Percentiles rank a stretch among this genome's conserved stretches.
Conservation (phyloP, 306 rosid genomes). For the Ochetophila trinervis region DNA sequence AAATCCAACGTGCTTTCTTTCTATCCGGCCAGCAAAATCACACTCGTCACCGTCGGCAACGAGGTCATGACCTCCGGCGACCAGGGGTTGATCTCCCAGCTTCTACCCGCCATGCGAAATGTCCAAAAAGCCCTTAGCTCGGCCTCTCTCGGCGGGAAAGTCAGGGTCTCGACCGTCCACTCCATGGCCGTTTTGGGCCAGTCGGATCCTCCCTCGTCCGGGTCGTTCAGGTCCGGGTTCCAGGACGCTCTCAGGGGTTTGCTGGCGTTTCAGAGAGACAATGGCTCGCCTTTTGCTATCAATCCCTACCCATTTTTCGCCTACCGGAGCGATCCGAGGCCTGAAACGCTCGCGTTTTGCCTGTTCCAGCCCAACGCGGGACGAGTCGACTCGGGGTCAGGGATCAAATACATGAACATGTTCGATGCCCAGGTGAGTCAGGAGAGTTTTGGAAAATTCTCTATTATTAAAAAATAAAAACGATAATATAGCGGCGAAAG, state of each 20-base stretch:
- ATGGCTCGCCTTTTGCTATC: constrained; percentile 56
- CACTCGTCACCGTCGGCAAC: constrained; percentile 72
- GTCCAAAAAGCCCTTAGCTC: constrained; percentile 61
- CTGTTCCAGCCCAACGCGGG: constrained; percentile 81
- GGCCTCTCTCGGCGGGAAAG: constrained; percentile 54
- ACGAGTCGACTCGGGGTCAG: constrained; percentile 69
- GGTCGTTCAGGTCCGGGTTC: constrained; percentile 46
- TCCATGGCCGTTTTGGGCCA: constrained; percentile 67
- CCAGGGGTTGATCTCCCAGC: constrained; percentile 47
- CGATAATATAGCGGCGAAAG: too few relatives aligned
- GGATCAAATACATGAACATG: constrained; percentile 82
- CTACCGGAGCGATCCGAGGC: constrained; percentile 71
- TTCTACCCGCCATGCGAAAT: constrained; percentile 75
- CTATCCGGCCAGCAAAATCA: constrained; percentile 65
- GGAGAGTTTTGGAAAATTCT: neutral
- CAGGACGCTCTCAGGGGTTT: constrained; percentile 38
- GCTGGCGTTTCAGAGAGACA: constrained; percentile 55
- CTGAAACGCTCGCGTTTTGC: constrained; percentile 82
- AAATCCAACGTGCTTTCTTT: constrained; percentile 59
- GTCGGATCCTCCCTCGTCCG: constrained; percentile 88
- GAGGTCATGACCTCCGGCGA: constrained; percentile 65
- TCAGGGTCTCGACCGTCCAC: constrained; percentile 78
- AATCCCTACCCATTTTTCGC: constrained; percentile 91
- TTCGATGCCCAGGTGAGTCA: constrained; percentile 81
- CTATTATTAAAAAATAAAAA: too few relatives aligned